A percentile compares a stretch with the other conserved stretches of the same genome.
phyloP scores from a whole-genome alignment of 345 rosid genomes.

The Citrus glauca region DNA sequence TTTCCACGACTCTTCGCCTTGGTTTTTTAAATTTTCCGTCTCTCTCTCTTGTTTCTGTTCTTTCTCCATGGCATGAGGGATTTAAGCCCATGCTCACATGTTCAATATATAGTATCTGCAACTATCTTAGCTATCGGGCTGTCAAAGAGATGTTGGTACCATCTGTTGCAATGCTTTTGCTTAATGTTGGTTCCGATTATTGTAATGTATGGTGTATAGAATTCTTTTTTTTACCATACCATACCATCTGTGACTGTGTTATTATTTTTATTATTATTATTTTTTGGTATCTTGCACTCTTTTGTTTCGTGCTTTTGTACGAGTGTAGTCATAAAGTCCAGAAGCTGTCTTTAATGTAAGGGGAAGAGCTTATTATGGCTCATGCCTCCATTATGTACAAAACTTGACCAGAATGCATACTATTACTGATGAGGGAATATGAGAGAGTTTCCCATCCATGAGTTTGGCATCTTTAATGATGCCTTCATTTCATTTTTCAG shows the following conservation, averaged over 20 bases:
- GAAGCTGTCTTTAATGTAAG: neutral
- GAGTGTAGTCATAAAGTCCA: neutral
- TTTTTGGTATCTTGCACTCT: neutral
- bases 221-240: neutral
- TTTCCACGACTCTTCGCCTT: conserved; percentile 12
- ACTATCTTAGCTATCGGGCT: conserved; percentile 28
- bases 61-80: conserved; percentile 30
- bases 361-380: neutral
- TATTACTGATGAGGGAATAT: neutral
- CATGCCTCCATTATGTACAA: neutral
- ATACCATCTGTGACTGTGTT: too few relatives aligned
- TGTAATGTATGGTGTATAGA: conserved; percentile 19
- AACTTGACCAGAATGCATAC: neutral
- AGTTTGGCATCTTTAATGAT: neutral
- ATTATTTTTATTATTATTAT: too few relatives aligned
- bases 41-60: conserved; percentile 4
- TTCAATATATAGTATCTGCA: conserved; percentile 20
- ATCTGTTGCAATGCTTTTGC: conserved; percentile 32
- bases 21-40: conserved; percentile 12
- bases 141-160: conserved; percentile 24
- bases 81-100: conserved; percentile 33
- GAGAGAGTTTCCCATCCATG: neutral
- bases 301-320: conserved; percentile 8
- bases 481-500: neutral
- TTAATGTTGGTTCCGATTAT: neutral